Evolutionary conservation across 352 stramenopile species (phyloP).

Genomic region (Pythium apleroticum): DNA sequence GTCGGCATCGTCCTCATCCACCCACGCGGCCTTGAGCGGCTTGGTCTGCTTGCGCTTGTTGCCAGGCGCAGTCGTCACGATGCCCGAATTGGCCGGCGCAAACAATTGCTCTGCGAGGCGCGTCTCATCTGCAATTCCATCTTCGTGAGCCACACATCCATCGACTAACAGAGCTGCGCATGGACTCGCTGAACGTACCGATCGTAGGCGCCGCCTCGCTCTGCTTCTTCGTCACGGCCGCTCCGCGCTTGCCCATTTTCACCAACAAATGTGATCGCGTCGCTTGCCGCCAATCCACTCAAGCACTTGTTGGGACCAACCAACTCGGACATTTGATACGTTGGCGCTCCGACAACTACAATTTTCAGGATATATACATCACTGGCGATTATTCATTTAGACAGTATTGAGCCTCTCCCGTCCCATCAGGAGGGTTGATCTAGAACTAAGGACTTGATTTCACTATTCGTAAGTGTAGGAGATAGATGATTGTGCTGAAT

Average conservation of each 20-base stretch:
- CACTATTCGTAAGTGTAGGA: slow-evolving; percentile 1
- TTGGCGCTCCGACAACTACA: neutral
- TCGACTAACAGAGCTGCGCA: neutral
- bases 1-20: slow-evolving; percentile 85
- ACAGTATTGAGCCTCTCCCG: slow-evolving; percentile 6
- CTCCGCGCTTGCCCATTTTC: slow-evolving; percentile 54
- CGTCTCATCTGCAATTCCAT: slow-evolving; percentile 42
- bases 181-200: slow-evolving; percentile 15
- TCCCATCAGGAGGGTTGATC: slow-evolving; percentile 13
- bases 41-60: slow-evolving; percentile 35
- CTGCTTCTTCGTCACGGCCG: slow-evolving; percentile 24
- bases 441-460: neutral
- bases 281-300: slow-evolving; percentile 19
- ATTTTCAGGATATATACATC: neutral
- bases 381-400: slow-evolving; percentile 1
- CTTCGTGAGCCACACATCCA: neutral
- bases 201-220: slow-evolving; percentile 1
- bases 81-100: slow-evolving; percentile 13
- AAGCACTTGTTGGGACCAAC: slow-evolving; percentile 18
- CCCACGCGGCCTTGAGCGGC: slow-evolving; percentile 66
- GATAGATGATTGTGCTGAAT: neutral
- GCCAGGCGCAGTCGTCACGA: slow-evolving; percentile 12
- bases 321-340: slow-evolving; percentile 23
- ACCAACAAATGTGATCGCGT: neutral
- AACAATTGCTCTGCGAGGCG: slow-evolving; percentile 60